Evolutionary conservation across 192 early-diverging fungal genomes (phyloP), one percentile per base, ranked within the genome.

Genomic region (Backusella morwellensis): DNA sequence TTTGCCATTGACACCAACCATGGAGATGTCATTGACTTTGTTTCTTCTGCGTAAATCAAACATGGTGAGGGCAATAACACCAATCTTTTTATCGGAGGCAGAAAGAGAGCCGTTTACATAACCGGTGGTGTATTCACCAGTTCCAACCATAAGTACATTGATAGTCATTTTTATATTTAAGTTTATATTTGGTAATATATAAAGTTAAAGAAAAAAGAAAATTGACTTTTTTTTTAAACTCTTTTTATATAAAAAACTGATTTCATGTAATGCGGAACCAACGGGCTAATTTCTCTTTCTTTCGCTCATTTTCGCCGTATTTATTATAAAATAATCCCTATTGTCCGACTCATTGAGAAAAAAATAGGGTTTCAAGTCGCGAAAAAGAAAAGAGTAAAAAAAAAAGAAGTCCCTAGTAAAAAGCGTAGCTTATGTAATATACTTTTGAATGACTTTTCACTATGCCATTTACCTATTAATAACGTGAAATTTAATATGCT

Each of bases 1-100:
- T 8, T 26, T 19, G 36, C 84, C 84, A 40, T 83, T 85, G 7
- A 83, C 85, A 21, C 84, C 84, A 26, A 85, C 84, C 84, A 85
- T 82, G 14, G 66, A 68, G n/a, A 85, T 73, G 6, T 59, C 54
- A 32, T 50, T 54, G n/a, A 86, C 77, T 56, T 83, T 84, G 23
- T 66, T 76, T 12, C 78, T 71, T 21, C 74, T 70, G 40, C 85
- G 78, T 14, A 86, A 38, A 40, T 86, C 85, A 29, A 86, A 79
- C 71, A 86, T 70, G 44, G 82, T 84, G 12, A 86, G 70, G 21
- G 78, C 76, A 50, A 86, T 77, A 14, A 86, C 85, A 52, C 85
- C 85, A 50, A 83, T 70, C 44, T 77, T 67, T 40, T 86, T 86
- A 71, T 86, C 85, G 4, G 84, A 84, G 19, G 42, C 68, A 34